These are phyloP conservation scores for Perkinsus marinus DNA, from an alignment of 169 alveolate species.

Conservation along the genomic window DNA sequence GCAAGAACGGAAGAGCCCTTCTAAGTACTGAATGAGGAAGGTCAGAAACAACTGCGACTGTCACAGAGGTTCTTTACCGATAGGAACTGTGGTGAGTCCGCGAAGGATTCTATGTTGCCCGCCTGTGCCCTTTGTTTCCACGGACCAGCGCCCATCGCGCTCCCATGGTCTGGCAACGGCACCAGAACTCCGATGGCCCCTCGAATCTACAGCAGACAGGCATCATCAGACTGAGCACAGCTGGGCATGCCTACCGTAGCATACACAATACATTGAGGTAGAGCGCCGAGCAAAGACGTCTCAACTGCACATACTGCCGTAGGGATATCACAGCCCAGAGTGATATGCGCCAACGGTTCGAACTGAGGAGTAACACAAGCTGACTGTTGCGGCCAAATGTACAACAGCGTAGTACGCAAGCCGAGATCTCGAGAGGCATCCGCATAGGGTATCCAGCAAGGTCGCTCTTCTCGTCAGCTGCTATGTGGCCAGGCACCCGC, in stretches of 20 bases:
- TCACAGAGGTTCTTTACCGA: neutral
- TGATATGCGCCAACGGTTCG: neutral
- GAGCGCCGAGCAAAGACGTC: neutral
- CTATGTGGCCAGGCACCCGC: neutral
- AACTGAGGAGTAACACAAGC: neutral
- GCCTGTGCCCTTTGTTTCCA: neutral
- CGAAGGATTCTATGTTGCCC: neutral
- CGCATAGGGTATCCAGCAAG: neutral
- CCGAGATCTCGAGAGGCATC: neutral
- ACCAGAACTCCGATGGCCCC: neutral
- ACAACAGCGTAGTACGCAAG: too few relatives aligned
- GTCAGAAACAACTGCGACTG: neutral
- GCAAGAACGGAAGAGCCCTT: neutral
- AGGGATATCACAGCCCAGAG: neutral
- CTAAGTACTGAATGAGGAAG: neutral
- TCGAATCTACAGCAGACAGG: neutral
- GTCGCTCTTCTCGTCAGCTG: neutral
- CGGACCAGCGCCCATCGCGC: neutral
- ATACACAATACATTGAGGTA: neutral
- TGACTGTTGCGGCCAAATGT: too few relatives aligned
- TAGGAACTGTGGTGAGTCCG: neutral
- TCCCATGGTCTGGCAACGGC: neutral
- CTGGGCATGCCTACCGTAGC: neutral
- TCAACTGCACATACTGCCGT: neutral
- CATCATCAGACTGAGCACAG: neutral